These are phyloP conservation scores for Fusarium caatingaense DNA, from an alignment of 2,329 filamentous ascomycete genomes.

Conservation along the genomic window DNA sequence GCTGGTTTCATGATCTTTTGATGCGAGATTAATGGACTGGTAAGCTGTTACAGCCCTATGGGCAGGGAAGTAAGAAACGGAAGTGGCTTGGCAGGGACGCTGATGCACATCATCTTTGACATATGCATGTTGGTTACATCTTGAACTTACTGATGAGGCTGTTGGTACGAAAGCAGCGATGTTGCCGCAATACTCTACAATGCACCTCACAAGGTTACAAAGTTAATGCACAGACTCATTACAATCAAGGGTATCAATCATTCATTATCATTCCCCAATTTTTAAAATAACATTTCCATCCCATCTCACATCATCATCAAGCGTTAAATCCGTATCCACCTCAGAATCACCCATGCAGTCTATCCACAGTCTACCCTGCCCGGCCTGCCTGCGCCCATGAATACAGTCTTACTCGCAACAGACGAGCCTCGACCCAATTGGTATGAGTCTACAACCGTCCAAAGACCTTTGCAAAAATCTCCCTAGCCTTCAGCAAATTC, in stretches of 20 bases:
- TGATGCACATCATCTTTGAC: not conserved
- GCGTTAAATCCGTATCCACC: not conserved
- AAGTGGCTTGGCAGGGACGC: conserved; percentile 1
- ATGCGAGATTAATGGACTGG: too few relatives aligned
- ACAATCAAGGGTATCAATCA: conserved; percentile 23
- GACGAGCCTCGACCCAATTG: too few relatives aligned
- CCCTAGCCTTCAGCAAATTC: conserved; percentile 90
- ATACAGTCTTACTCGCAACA: too few relatives aligned
- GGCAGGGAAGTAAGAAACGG: not conserved
- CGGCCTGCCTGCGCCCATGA: too few relatives aligned
- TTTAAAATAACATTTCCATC: conserved; percentile 13
- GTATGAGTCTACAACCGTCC: conserved; percentile 57
- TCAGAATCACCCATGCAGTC: too few relatives aligned
- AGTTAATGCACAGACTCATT: not conserved
- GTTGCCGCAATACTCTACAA: too few relatives aligned
- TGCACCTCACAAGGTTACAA: too few relatives aligned
- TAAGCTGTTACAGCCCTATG: not conserved
- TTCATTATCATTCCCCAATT: conserved; percentile 6
- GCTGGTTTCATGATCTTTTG: not conserved
- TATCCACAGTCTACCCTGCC: too few relatives aligned
- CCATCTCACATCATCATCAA: conserved; percentile 10
- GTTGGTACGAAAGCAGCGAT: too few relatives aligned
- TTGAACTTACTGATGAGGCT: not conserved
- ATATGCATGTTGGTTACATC: not conserved
- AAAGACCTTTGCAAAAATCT: conserved; percentile 92